These are phyloP conservation scores for Pterocarpus macrocarpus DNA, from an alignment of 306 rosid species.

Conservation along the genomic window DNA sequence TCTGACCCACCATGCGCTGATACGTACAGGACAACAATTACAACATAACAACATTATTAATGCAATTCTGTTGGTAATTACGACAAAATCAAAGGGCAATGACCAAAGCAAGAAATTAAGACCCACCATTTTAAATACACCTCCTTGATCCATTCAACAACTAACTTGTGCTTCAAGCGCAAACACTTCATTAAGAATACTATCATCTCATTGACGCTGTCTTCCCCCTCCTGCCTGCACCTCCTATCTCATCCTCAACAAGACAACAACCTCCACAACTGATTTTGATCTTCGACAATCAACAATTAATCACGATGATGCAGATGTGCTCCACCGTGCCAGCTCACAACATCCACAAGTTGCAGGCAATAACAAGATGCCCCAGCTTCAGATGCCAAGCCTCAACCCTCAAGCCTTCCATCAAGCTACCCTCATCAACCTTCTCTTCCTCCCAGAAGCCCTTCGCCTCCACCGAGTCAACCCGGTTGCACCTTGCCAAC, in stretches of 20 bases:
- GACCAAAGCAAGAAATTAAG: too few relatives aligned
- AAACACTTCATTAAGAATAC: background rate
- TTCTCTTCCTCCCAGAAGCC: constrained; percentile 38
- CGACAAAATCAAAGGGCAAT: background rate
- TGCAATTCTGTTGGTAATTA: background rate
- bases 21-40: too few relatives aligned
- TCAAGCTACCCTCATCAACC: constrained; percentile 28
- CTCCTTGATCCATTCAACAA: constrained; percentile 39
- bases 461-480: constrained; percentile 32
- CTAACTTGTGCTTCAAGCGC: background rate
- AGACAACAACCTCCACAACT: background rate
- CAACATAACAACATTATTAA: too few relatives aligned
- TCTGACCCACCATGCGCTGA: background rate
- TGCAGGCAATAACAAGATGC: constrained; percentile 53
- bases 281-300: background rate
- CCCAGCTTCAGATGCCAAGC: constrained; percentile 60
- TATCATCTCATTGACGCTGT: constrained; percentile 18
- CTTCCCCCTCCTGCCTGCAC: background rate
- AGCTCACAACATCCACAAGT: constrained; percentile 53
- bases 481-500: constrained; percentile 72
- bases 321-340: constrained; percentile 63
- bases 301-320: constrained; percentile 45
- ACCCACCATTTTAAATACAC: constrained; percentile 39
- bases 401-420: constrained; percentile 51
- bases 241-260: background rate